Percentiles rank a stretch among this genome's conserved stretches.
Conservation (phyloP, 495 filamentous ascomycete genomes). For the Lindgomyces ingoldianus region DNA sequence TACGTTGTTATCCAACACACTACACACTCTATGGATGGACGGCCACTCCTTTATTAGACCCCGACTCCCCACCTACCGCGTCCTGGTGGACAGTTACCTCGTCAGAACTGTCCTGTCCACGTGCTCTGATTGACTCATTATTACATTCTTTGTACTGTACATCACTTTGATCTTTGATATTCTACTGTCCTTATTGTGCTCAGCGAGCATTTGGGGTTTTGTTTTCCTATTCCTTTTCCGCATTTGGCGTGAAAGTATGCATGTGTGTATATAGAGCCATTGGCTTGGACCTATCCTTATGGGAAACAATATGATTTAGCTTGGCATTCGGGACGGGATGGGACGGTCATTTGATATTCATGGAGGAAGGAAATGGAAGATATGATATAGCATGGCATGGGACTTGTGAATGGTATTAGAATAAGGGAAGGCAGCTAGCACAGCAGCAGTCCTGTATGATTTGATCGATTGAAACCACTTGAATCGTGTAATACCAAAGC, state of each 20-base stretch:
- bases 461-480: too few relatives aligned
- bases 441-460: too few relatives aligned
- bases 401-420: not conserved
- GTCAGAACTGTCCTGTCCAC: too few relatives aligned
- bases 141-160: not conserved
- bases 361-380: not conserved
- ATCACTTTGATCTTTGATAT: not conserved
- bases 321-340: not conserved
- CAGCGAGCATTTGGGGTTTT: not conserved
- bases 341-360: constrained; percentile 1
- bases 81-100: too few relatives aligned
- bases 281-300: constrained; percentile 12
- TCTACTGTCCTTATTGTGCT: not conserved
- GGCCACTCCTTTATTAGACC: constrained; percentile 1
- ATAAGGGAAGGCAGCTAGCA: too few relatives aligned
- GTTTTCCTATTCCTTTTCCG: not conserved
- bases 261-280: constrained; percentile 17
- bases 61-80: too few relatives aligned
- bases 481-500: too few relatives aligned
- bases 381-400: not conserved
- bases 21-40: not conserved
- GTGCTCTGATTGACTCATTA: not conserved
- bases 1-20: not conserved
- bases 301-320: not conserved
- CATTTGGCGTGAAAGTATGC: not conserved